Evolutionary conservation across 495 filamentous ascomycete genomes (phyloP), one percentile per base, ranked within the genome.

Genomic region (Talaromyces trachyspermus): DNA sequence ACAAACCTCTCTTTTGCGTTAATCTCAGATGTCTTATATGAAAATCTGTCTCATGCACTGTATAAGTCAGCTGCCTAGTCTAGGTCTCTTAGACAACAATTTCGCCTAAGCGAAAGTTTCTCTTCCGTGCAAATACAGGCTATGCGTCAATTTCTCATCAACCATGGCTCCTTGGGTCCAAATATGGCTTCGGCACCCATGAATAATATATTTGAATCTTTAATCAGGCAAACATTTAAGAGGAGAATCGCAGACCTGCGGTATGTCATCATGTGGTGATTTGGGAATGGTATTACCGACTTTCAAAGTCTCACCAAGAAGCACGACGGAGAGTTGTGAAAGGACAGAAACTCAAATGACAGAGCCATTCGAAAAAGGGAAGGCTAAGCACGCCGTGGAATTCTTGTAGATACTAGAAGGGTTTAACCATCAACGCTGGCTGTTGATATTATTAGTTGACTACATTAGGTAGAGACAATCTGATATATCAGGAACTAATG

Each of bases 251-350:
- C 35, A 15, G 35, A 37, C 35, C 35, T 37, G 35, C 35, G 35
- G 14, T 37, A 37, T n/a, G n/a, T n/a, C n/a, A n/a, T n/a, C n/a
- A n/a, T n/a, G n/a, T n/a, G n/a, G n/a, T n/a, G n/a, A n/a, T n/a
- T n/a, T n/a, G n/a, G n/a, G n/a, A n/a, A n/a, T n/a, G n/a, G n/a
- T n/a, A n/a, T n/a, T n/a, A n/a, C n/a, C n/a, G n/a, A n/a, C n/a
- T n/a, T n/a, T n/a, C n/a, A n/a, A n/a, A n/a, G n/a, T n/a, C n/a
- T n/a, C n/a, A n/a, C n/a, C n/a, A n/a, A n/a, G n/a, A n/a, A n/a
- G 35, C 35, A n/a, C n/a, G n/a, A n/a, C n/a, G n/a, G n/a, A n/a
- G 35, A 37, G 35, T 37, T 37, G 35, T 37, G n/a, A 37, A 37
- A 37, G 35, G 35, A 37, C 35, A 37, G 14, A 37, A 37, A 37